Percentiles rank a stretch among this genome's conserved stretches.
phyloP scores from a whole-genome alignment of 176 grass and related monocot species.

The Calamus simplicifolius region DNA sequence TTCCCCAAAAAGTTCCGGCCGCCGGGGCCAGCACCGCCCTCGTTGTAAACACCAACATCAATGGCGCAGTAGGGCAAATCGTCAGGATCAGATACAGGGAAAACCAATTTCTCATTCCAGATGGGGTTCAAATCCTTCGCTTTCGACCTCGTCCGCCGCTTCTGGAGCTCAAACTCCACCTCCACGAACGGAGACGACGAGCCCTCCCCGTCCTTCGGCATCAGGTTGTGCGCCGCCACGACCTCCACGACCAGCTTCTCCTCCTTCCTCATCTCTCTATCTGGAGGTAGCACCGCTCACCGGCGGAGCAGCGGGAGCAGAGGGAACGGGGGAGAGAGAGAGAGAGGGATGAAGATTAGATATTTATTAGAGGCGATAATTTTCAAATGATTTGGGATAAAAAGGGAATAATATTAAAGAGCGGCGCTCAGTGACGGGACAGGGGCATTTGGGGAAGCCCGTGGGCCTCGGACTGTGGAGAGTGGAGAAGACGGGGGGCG shows the following conservation, averaged over 20 bases:
- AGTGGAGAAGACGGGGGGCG: neutral
- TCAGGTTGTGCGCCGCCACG: slow-evolving; percentile 84
- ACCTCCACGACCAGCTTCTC: slow-evolving; percentile 97
- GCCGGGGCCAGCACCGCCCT: slow-evolving; percentile 18
- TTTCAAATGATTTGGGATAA: neutral
- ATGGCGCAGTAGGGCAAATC: slow-evolving; percentile 85
- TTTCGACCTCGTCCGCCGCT: slow-evolving; percentile 46
- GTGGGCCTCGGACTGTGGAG: neutral
- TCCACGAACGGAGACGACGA: slow-evolving; percentile 81
- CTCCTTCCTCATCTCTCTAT: slow-evolving; percentile 38
- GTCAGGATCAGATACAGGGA: slow-evolving; percentile 64
- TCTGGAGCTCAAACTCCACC: slow-evolving; percentile 88
- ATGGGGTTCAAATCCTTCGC: slow-evolving; percentile 73
- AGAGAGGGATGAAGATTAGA: too few relatives aligned
- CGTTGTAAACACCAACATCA: slow-evolving; percentile 76
- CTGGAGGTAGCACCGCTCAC: neutral
- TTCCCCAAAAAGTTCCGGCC: slow-evolving; percentile 82
- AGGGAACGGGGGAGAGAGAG: too few relatives aligned
- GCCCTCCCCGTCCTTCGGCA: slow-evolving; percentile 91
- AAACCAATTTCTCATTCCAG: slow-evolving; percentile 89
- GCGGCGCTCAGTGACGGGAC: neutral
- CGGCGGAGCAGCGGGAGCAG: neutral
- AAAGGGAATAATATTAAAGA: neutral
- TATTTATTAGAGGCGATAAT: too few relatives aligned
- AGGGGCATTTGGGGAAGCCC: neutral